Percentiles rank a stretch among this genome's conserved stretches.
Evolutionary conservation across 1,139 yeast genomes (phyloP).

Genomic region (Taphrina pruni): DNA sequence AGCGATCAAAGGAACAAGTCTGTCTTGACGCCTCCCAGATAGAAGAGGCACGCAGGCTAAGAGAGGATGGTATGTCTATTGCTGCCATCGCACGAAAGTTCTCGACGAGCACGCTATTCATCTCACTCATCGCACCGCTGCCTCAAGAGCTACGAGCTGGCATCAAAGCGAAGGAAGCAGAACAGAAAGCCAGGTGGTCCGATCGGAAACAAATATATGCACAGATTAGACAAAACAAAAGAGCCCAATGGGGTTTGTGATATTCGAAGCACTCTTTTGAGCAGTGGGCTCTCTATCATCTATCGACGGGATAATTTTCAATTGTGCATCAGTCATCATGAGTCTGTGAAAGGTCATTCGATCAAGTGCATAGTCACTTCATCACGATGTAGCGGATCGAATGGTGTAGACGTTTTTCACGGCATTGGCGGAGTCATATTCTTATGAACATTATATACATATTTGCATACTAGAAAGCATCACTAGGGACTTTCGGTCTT

Average conservation of each 20-base stretch:
- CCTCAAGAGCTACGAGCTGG: constrained; percentile 17
- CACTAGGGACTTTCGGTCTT: constrained; percentile 2
- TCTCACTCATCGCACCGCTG: constrained; percentile 39
- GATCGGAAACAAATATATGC: constrained; percentile 34
- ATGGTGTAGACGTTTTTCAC: background rate
- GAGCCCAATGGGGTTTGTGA: constrained; percentile 34
- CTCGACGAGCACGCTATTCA: constrained; percentile 31
- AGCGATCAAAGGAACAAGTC: constrained; percentile 13
- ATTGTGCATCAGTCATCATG: no score
- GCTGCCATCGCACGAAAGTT: constrained; percentile 30
- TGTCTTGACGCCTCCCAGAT: constrained; percentile 24
- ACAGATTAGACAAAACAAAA: constrained; percentile 31
- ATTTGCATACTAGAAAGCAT: background rate
- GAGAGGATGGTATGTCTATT: constrained; percentile 26
- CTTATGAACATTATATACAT: background rate
- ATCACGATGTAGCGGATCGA: no score
- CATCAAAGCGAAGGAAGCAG: constrained; percentile 13
- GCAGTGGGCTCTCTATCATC: no score
- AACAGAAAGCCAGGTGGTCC: constrained; percentile 32
- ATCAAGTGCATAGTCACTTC: no score
- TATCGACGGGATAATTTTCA: no score
- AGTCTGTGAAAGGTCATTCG: no score
- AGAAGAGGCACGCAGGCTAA: constrained; percentile 16
- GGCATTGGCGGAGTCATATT: background rate
- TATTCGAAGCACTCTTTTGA: no score